Conservation (phyloP, 2,329 filamentous ascomycete genomes). For the Drechslerella stenobrocha region DNA sequence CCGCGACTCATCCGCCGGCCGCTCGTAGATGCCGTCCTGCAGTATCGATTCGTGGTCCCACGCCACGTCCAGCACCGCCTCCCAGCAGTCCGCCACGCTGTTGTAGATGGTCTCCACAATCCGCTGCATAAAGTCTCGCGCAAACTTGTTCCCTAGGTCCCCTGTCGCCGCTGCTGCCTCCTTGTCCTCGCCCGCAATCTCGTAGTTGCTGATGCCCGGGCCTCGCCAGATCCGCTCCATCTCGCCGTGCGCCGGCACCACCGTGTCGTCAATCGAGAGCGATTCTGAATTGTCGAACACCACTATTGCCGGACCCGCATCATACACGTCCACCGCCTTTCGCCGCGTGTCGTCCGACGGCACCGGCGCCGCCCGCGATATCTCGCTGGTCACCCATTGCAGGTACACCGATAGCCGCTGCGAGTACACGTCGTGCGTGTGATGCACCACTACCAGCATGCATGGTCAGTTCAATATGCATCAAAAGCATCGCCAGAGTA, state of each 20-base stretch:
- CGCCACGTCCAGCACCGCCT: constrained; percentile 58
- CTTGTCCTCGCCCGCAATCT: constrained; percentile 57
- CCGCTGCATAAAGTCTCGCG: constrained; percentile 54
- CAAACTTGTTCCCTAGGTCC: constrained; percentile 13
- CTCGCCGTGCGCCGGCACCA: constrained; percentile 60
- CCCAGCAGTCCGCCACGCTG: constrained; percentile 58
- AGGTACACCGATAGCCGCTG: constrained; percentile 61
- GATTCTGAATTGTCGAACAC: constrained; percentile 61
- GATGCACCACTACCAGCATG: constrained; percentile 54
- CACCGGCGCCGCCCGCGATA: constrained; percentile 54
- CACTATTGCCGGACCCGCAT: constrained; percentile 61
- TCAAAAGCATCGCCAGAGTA: too few relatives aligned
- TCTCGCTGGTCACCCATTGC: constrained; percentile 58
- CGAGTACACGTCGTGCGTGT: constrained; percentile 60
- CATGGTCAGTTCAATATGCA: too few relatives aligned
- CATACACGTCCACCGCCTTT: constrained; percentile 58
- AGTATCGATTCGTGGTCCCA: constrained; percentile 61
- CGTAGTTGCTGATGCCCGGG: constrained; percentile 58
- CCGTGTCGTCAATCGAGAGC: constrained; percentile 59
- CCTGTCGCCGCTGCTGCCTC: constrained; percentile 58
- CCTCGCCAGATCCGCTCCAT: constrained; percentile 62
- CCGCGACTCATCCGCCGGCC: constrained; percentile 61
- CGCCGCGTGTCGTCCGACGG: constrained; percentile 53
- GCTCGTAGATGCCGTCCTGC: constrained; percentile 61
- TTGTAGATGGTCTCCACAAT: constrained; percentile 58